These are phyloP conservation scores for Peronospora destructor DNA, from an alignment of 352 stramenopile species.

Conservation along the genomic window DNA sequence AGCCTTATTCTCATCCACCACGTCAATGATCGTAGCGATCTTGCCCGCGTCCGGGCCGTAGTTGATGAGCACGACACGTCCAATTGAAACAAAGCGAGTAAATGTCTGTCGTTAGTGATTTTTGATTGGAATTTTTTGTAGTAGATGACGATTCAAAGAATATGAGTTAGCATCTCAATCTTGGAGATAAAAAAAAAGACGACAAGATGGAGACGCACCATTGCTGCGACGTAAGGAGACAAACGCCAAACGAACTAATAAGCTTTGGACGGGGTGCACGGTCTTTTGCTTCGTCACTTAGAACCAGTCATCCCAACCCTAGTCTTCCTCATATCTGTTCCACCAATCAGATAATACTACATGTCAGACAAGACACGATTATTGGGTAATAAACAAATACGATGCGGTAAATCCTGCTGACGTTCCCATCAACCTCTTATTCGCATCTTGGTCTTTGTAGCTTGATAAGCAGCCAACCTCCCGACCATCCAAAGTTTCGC, in stretches of 20 bases:
- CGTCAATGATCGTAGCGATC: conserved; percentile 98
- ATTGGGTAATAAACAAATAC: conserved; percentile 37
- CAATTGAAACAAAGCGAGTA: conserved; percentile 98
- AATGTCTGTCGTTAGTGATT: conserved; percentile 82
- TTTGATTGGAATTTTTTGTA: background rate
- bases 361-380: background rate
- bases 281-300: conserved; percentile 23
- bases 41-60: conserved; percentile 97
- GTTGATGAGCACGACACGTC: conserved; percentile 98
- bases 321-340: conserved; percentile 14
- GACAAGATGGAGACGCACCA: conserved; percentile 38
- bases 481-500: conserved; percentile 15
- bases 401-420: too few species aligned
- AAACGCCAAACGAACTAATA: conserved; percentile 86
- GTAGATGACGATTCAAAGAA: conserved; percentile 1
- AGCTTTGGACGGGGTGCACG: conserved; percentile 1
- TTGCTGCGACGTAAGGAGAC: conserved; percentile 60
- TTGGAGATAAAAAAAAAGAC: too few species aligned
- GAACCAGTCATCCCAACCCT: conserved; percentile 73
- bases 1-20: conserved; percentile 98
- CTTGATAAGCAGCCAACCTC: background rate
- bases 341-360: conserved; percentile 31
- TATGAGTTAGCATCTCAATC: too few species aligned
- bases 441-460: conserved; percentile 21
- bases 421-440: background rate